Percentiles rank a stretch among this genome's conserved stretches.
These are phyloP conservation scores for Populus hybrid DNA, from an alignment of 441 rosid species.

Conservation along the genomic window DNA sequence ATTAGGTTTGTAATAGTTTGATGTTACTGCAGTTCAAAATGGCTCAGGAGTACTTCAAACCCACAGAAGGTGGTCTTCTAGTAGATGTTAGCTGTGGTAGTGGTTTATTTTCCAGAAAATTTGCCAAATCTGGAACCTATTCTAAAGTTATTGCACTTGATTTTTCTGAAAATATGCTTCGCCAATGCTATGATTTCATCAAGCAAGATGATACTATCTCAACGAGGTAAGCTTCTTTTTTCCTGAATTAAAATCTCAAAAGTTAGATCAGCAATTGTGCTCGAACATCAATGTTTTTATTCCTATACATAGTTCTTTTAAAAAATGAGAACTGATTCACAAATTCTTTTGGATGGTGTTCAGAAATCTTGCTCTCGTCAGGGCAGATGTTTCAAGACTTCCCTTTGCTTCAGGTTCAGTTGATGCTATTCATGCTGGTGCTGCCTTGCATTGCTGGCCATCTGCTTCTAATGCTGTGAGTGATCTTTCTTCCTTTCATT, in stretches of 20 bases:
- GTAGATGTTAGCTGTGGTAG: slow-evolving; percentile 97
- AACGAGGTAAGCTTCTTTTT: slow-evolving; percentile 31
- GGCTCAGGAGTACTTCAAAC: slow-evolving; percentile 90
- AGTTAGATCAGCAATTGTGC: not conserved
- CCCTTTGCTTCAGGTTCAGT: slow-evolving; percentile 77
- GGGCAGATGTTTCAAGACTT: slow-evolving; percentile 90
- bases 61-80: slow-evolving; percentile 71
- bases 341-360: slow-evolving; percentile 19
- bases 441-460: slow-evolving; percentile 96
- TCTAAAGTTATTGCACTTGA: slow-evolving; percentile 84
- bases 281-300: not conserved
- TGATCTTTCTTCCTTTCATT: not conserved
- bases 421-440: slow-evolving; percentile 95
- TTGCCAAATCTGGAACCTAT: slow-evolving; percentile 65
- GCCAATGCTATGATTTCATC: slow-evolving; percentile 80
- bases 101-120: slow-evolving; percentile 85
- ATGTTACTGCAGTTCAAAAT: slow-evolving; percentile 66
- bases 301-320: not conserved
- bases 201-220: slow-evolving; percentile 51
- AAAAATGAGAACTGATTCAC: slow-evolving; percentile 1
- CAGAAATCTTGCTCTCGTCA: slow-evolving; percentile 83
- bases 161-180: slow-evolving; percentile 96
- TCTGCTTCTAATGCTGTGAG: slow-evolving; percentile 88
- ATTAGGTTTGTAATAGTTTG: slow-evolving; percentile 6
- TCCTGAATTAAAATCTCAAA: slow-evolving; percentile 4